Conservation (phyloP, 1,139 yeast species). For the Geotrichum restrictum region DNA sequence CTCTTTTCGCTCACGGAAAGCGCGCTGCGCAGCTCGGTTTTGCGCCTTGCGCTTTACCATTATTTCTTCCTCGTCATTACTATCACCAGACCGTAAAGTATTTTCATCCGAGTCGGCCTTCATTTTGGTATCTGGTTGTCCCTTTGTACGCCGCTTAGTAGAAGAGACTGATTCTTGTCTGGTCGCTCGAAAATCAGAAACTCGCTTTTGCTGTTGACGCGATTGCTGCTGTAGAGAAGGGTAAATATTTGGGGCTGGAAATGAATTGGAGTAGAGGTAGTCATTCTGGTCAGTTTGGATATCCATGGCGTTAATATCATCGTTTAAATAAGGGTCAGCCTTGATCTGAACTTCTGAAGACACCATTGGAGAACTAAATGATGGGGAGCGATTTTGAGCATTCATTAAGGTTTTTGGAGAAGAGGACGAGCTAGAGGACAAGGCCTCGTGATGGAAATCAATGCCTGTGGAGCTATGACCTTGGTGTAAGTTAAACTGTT, state of each 20-base stretch:
- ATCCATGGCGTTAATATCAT: background rate
- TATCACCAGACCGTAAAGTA: conserved; percentile 6
- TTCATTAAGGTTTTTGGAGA: background rate
- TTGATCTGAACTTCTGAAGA: conserved; percentile 6
- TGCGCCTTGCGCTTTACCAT: conserved; percentile 67
- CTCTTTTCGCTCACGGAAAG: conserved; percentile 82
- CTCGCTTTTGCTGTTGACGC: background rate
- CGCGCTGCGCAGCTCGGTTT: conserved; percentile 86
- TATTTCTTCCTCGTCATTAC: conserved; percentile 45
- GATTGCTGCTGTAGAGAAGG: background rate
- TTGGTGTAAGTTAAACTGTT: background rate
- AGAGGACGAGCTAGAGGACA: conserved; percentile 11
- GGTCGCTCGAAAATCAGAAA: conserved; percentile 6
- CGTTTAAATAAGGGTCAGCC: conserved; percentile 11
- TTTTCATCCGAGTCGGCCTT: background rate
- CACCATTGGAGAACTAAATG: conserved; percentile 11
- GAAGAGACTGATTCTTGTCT: background rate
- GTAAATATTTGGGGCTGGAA: too few relatives aligned
- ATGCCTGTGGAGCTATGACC: background rate
- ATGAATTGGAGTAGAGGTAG: background rate
- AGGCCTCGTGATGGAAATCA: background rate
- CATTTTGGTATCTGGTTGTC: background rate
- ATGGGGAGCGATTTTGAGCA: background rate
- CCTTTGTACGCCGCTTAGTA: background rate
- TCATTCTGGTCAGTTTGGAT: background rate